Percentiles rank a stretch among this genome's conserved stretches.
Evolutionary conservation across 2,329 filamentous ascomycete genomes (phyloP).

Genomic region (Alternaria sp.): DNA sequence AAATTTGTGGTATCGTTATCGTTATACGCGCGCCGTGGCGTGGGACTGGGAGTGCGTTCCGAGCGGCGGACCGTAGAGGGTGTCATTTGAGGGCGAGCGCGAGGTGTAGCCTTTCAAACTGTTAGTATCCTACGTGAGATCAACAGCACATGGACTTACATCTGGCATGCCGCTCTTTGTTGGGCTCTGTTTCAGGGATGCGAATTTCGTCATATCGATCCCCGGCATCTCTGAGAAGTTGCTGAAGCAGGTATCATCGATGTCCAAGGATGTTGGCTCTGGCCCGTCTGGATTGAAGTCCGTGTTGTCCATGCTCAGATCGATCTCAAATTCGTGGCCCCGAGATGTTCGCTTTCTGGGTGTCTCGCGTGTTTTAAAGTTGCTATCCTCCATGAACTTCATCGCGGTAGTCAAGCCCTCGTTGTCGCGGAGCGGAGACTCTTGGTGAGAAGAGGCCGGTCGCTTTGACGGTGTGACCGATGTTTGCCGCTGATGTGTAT

Average conservation of each 20-base stretch:
- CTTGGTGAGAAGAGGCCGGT: constrained; percentile 27
- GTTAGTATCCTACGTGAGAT: constrained; percentile 8
- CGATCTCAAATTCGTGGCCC: constrained; percentile 27
- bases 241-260: constrained; percentile 80
- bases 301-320: constrained; percentile 34
- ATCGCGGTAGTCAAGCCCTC: constrained; percentile 49
- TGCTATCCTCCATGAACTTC: constrained; percentile 41
- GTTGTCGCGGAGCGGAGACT: constrained; percentile 44
- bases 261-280: constrained; percentile 43
- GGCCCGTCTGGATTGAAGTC: constrained; percentile 44
- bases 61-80: constrained; percentile 57
- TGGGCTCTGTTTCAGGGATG: constrained; percentile 69
- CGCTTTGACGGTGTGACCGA: constrained; percentile 27
- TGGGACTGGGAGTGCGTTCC: constrained; percentile 56
- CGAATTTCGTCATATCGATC: constrained; percentile 79
- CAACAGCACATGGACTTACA: constrained; percentile 14
- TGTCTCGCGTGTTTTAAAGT: constrained; percentile 26
- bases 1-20: constrained; percentile 74
- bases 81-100: constrained; percentile 51
- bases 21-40: constrained; percentile 59
- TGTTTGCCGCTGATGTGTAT: constrained; percentile 19
- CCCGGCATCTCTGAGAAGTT: constrained; percentile 84
- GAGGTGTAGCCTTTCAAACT: constrained; percentile 39
- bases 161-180: constrained; percentile 45
- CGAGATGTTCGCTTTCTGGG: constrained; percentile 31